Conservation (phyloP, 352 stramenopile genomes). For the Thraustochytrium striatum region DNA sequence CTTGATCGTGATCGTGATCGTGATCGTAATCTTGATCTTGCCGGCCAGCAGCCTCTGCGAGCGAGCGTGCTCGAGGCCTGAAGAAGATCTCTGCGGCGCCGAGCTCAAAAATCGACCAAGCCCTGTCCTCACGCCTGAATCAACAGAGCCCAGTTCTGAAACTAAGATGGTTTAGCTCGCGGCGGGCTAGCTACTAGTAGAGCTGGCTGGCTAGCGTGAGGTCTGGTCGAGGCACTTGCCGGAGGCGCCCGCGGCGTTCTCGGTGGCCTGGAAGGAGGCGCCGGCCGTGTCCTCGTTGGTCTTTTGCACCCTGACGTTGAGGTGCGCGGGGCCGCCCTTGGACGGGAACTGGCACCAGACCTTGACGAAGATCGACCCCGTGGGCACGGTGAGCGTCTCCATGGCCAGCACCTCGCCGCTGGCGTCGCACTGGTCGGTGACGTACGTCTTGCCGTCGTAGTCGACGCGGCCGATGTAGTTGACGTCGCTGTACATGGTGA, state of each 20-base stretch:
- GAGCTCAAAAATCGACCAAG: too few species aligned
- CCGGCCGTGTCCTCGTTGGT: background rate
- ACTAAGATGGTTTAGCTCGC: too few species aligned
- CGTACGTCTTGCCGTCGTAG: background rate
- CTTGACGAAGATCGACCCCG: too few species aligned
- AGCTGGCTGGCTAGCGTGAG: too few species aligned
- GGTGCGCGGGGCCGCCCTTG: background rate
- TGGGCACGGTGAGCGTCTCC: background rate
- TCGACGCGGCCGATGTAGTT: background rate
- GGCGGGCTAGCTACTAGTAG: too few species aligned
- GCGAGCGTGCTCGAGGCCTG: too few species aligned
- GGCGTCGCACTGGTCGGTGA: background rate
- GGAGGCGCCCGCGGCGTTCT: background rate
- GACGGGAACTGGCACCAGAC: background rate
- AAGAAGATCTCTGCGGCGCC: too few species aligned
- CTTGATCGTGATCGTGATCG: too few species aligned
- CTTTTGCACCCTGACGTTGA: background rate
- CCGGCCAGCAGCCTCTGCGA: too few species aligned
- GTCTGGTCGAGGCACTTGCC: background rate
- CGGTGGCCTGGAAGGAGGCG: background rate
- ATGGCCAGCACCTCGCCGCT: background rate
- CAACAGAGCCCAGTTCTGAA: too few species aligned
- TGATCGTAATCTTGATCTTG: too few species aligned
- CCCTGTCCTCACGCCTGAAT: too few species aligned
- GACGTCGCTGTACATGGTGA: background rate